Evolutionary conservation across 176 grass and related monocot genomes (phyloP), one percentile per base, ranked within the genome.

Genomic region (Musa schizocarpa): DNA sequence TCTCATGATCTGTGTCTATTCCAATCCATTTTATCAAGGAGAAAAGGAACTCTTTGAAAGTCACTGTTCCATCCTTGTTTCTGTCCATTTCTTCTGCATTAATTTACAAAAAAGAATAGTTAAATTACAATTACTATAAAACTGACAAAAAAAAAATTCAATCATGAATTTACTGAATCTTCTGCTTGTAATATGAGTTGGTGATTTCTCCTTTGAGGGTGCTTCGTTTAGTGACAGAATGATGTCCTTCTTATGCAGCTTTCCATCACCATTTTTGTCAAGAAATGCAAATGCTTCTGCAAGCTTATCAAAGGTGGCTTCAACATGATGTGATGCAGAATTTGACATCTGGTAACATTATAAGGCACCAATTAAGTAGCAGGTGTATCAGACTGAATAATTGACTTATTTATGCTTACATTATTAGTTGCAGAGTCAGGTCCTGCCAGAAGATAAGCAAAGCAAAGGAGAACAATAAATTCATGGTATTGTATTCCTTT

Each of bases 21-120:
- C 92, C 88, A 5, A 83, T 63, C 92, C 88, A 96, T 87, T 86
- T 81, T 68, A 83, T 77, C 64, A 92, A 65, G 53, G 84, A 81
- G 54, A 81, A 87, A 69, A 96, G 85, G 69, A 92, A 92, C 66
- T 85, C 86, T 62, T 96, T 96, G 23, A 96, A 81, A 81, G 83
- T 87, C 77, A 92, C 88, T 74, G 77, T 81, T 19, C 88, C 92
- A 57, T 85, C 82, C 55, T 79, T 83, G 87, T 92, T 68, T 80
- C 87, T 22, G 66, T 96, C 84, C 88, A 96, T 96, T 64, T 96
- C 92, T 72, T 85, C 88, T 96, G 82, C 82, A 87, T 21, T 9
- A 75, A 27, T 16, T 52, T 8, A 50, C 11, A 17, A 65, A 54
- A 3, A 49, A 2, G 48, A 69, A 51, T 48, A 53, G n/a, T 23